A percentile compares a stretch with the other conserved stretches of the same genome.
These are phyloP conservation scores for Trichoderma semiorbis DNA, from an alignment of 2,329 filamentous ascomycete genomes.

Conservation along the genomic window DNA sequence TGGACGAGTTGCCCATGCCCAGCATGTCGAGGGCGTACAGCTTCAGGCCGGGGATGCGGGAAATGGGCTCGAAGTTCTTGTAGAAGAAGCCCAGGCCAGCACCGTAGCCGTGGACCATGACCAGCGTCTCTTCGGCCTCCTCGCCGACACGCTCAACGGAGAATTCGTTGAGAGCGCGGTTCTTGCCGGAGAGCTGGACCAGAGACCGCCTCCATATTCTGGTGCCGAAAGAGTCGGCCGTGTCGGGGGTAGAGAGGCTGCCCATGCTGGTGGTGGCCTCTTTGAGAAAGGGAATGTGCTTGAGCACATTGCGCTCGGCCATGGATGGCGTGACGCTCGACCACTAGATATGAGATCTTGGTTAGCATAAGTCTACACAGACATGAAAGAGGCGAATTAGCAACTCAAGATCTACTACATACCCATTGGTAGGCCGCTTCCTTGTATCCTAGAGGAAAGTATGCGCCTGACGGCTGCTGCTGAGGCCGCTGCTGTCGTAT, in stretches of 20 bases:
- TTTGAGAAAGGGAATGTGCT: constrained; percentile 78
- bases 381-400: background rate
- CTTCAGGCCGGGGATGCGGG: constrained; percentile 75
- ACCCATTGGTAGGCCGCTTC: constrained; percentile 92
- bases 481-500: constrained; percentile 28
- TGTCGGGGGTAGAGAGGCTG: constrained; percentile 39
- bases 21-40: constrained; percentile 92
- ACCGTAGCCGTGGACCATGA: constrained; percentile 96
- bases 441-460: constrained; percentile 87
- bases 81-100: constrained; percentile 97
- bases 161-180: constrained; percentile 88
- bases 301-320: constrained; percentile 85
- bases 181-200: constrained; percentile 78
- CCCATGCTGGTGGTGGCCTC: constrained; percentile 67
- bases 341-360: constrained; percentile 58
- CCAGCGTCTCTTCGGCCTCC: constrained; percentile 75
- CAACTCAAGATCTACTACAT: constrained; percentile 32
- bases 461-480: constrained; percentile 36
- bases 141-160: constrained; percentile 82
- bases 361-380: background rate
- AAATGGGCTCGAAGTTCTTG: constrained; percentile 91
- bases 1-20: constrained; percentile 85
- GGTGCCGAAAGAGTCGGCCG: constrained; percentile 76
- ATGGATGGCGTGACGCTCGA: constrained; percentile 73
- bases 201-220: constrained; percentile 81